phyloP scores from a whole-genome alignment of 257 asterid genomes.

The Apocynum venetum region DNA sequence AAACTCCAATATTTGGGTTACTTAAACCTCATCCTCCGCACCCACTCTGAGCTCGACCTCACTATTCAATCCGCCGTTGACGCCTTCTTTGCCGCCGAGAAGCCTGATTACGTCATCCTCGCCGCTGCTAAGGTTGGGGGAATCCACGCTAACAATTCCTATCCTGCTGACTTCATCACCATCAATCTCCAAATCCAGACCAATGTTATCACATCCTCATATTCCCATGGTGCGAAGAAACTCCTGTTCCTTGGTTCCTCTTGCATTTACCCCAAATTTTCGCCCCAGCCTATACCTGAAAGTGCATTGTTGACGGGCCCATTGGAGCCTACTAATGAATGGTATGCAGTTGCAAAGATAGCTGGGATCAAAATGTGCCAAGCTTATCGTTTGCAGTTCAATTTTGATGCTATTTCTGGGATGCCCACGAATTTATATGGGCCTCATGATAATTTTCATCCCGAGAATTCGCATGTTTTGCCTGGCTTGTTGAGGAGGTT shows the following conservation, averaged over 20 bases:
- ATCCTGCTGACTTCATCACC: conserved; percentile 95
- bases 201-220: conserved; percentile 75
- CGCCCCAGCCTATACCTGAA: conserved; percentile 57
- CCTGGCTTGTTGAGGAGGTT: conserved; percentile 82
- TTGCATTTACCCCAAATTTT: conserved; percentile 94
- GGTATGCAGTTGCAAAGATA: conserved; percentile 92
- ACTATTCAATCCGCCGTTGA: conserved; percentile 76
- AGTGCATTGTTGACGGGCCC: conserved; percentile 74
- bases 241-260: conserved; percentile 86
- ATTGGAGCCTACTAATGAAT: conserved; percentile 82
- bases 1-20: conserved; percentile 50
- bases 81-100: conserved; percentile 62
- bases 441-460: conserved; percentile 81
- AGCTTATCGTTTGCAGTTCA: conserved; percentile 68
- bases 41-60: conserved; percentile 88
- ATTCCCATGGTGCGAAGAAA: conserved; percentile 44
- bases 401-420: conserved; percentile 76
- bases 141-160: conserved; percentile 84
- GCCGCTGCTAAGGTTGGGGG: conserved; percentile 98
- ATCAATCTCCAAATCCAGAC: conserved; percentile 89
- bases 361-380: conserved; percentile 91
- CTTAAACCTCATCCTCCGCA: conserved; percentile 74
- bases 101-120: conserved; percentile 63
- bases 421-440: conserved; percentile 91
- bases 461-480: conserved; percentile 87